A percentile compares a stretch with the other conserved stretches of the same genome.
phyloP scores from a whole-genome alignment of 768 basidiomycete species.

The Lactifluus hygrophoroides region DNA sequence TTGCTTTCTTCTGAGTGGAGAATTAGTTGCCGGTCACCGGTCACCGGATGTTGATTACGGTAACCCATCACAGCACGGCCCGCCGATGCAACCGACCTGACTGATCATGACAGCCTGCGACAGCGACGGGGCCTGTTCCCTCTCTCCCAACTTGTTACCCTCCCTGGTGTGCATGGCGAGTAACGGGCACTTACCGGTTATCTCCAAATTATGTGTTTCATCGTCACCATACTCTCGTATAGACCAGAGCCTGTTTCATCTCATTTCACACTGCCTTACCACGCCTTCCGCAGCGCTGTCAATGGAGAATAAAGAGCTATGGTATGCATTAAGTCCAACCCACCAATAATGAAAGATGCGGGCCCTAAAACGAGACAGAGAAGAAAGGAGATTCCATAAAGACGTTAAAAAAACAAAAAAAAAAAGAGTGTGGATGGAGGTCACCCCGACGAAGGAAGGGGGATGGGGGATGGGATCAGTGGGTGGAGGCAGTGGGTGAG shows the following conservation, averaged over 20 bases:
- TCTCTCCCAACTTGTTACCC: background rate
- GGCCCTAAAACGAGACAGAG: background rate
- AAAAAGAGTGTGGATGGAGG: background rate
- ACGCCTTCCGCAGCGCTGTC: constrained; percentile 4
- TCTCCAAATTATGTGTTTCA: constrained; percentile 1
- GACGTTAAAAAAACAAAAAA: background rate
- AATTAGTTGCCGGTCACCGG: constrained; percentile 10
- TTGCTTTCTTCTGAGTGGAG: background rate
- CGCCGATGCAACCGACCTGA: background rate
- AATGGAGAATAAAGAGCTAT: background rate
- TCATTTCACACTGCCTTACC: background rate
- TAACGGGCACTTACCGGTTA: background rate
- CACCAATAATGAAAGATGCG: background rate
- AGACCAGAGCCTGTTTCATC: background rate
- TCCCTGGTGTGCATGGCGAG: background rate
- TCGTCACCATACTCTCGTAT: background rate
- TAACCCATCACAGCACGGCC: constrained; percentile 1
- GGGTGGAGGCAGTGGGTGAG: too few species aligned
- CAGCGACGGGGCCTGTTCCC: background rate
- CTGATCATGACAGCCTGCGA: background rate
- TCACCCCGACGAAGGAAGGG: background rate
- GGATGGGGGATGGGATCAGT: constrained; percentile 1
- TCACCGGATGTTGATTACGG: background rate
- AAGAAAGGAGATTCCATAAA: background rate
- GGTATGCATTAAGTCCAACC: constrained; percentile 7